Evolutionary conservation across 2,329 filamentous ascomycete species (phyloP).

Genomic region (Colletotrichum navitas): DNA sequence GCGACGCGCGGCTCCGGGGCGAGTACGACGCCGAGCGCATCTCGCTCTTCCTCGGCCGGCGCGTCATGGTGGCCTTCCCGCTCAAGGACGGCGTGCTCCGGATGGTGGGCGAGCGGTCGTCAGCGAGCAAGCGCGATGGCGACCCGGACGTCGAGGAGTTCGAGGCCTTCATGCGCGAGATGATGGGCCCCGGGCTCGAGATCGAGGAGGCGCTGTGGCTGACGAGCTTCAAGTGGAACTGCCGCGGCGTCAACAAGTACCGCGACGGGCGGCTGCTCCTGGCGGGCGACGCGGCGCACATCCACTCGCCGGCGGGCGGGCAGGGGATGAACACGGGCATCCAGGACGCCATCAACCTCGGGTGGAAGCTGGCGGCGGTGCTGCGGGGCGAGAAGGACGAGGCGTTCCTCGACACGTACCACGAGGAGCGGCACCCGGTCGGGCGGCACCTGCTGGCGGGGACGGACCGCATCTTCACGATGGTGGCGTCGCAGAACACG

Average conservation of each 20-base stretch:
- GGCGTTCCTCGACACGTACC: conserved; percentile 61
- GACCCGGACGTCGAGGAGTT: conserved; percentile 29
- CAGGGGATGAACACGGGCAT: conserved; percentile 55
- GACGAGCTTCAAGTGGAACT: conserved; percentile 59
- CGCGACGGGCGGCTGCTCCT: conserved; percentile 48
- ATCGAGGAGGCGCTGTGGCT: conserved; percentile 55
- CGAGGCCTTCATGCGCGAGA: conserved; percentile 46
- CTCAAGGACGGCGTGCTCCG: conserved; percentile 47
- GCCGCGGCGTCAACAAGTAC: conserved; percentile 57
- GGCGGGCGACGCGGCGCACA: conserved; percentile 53
- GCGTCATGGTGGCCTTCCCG: conserved; percentile 54
- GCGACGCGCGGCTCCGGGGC: conserved; percentile 52
- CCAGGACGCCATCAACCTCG: conserved; percentile 51
- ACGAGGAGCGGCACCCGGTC: conserved; percentile 61
- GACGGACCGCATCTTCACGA: conserved; percentile 57
- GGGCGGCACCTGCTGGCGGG: conserved; percentile 56
- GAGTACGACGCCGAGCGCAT: conserved; percentile 39
- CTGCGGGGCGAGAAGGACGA: conserved; percentile 44
- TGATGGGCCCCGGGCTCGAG: conserved; percentile 48
- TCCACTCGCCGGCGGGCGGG: conserved; percentile 52
- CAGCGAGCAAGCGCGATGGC: conserved; percentile 15
- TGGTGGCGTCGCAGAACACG: conserved; percentile 52
- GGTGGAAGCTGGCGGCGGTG: conserved; percentile 51
- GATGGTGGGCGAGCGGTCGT: conserved; percentile 45
- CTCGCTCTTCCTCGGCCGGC: conserved; percentile 49